Conservation (phyloP, 2,329 filamentous ascomycete genomes). For the Sphaerulina vaccinii region DNA sequence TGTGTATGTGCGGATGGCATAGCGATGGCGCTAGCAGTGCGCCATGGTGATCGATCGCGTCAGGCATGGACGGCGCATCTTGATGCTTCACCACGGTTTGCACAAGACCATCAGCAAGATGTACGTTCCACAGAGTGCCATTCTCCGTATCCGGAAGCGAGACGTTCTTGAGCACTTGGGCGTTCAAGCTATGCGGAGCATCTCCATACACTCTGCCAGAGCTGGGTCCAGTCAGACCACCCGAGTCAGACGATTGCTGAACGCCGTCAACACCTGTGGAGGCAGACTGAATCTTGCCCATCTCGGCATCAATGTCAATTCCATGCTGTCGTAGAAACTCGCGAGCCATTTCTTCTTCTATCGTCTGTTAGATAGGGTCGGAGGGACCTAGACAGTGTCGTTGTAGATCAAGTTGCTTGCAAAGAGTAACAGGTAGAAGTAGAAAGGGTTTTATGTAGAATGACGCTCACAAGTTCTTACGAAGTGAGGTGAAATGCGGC, state of each 20-base stretch:
- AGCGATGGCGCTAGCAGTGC: conserved; percentile 55
- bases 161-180: conserved; percentile 12
- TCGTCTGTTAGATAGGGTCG: no score
- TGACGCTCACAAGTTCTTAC: background rate
- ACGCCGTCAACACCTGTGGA: background rate
- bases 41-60: conserved; percentile 41
- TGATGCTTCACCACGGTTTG: background rate
- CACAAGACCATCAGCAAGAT: conserved; percentile 10
- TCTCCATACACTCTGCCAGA: background rate
- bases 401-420: no score
- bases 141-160: conserved; percentile 13
- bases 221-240: background rate
- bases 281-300: conserved; percentile 31
- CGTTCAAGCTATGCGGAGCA: background rate
- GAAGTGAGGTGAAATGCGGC: background rate
- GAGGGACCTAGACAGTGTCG: no score
- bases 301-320: conserved; percentile 38
- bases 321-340: conserved; percentile 35
- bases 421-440: no score
- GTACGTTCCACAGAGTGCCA: conserved; percentile 20
- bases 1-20: conserved; percentile 71
- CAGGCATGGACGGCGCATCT: background rate
- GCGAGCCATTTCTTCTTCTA: conserved; percentile 35
- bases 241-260: background rate
- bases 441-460: background rate